phyloP scores from a whole-genome alignment of 2,329 filamentous ascomycete genomes.

The Fusarium bulbicola region DNA sequence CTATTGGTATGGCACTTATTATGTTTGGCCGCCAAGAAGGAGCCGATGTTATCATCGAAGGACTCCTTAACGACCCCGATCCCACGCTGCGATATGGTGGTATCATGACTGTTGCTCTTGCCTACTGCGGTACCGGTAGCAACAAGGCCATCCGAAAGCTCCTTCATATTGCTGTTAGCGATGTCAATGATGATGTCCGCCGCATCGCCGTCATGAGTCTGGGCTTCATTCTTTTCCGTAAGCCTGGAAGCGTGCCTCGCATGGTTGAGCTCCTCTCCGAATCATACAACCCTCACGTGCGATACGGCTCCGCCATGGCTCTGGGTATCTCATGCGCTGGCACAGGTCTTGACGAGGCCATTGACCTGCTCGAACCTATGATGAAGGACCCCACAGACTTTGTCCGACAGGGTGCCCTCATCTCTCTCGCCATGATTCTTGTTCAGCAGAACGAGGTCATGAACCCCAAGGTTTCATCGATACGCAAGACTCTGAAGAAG shows the following conservation, averaged over 20 bases:
- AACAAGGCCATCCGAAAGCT: constrained; percentile 98
- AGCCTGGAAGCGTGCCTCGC: constrained; percentile 93
- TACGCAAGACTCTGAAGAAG: constrained; percentile 94
- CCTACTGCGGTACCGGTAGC: constrained; percentile 96
- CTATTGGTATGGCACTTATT: constrained; percentile 96
- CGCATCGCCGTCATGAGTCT: constrained; percentile 97
- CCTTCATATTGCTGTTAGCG: constrained; percentile 94
- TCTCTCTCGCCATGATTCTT: constrained; percentile 96
- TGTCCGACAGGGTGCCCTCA: constrained; percentile 94
- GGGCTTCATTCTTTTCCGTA: constrained; percentile 98
- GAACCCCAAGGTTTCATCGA: constrained; percentile 93
- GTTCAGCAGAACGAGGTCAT: constrained; percentile 99
- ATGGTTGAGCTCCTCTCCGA: constrained; percentile 99
- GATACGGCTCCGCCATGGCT: constrained; percentile 98
- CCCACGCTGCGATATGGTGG: constrained; percentile 94
- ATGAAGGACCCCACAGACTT: constrained; percentile 99
- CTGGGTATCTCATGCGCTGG: constrained; percentile 97
- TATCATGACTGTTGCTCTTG: constrained; percentile 98
- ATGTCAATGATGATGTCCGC: constrained; percentile 97
- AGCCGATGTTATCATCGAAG: constrained; percentile 93
- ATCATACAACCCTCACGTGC: constrained; percentile 98
- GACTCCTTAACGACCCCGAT: constrained; percentile 91
- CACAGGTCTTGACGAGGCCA: constrained; percentile 93
- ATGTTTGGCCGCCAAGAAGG: constrained; percentile 97
- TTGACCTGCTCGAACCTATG: constrained; percentile 97